Percentiles rank a stretch among this genome's conserved stretches.
Conservation (phyloP, 495 filamentous ascomycete species). For the Penicillium samsonianum region DNA sequence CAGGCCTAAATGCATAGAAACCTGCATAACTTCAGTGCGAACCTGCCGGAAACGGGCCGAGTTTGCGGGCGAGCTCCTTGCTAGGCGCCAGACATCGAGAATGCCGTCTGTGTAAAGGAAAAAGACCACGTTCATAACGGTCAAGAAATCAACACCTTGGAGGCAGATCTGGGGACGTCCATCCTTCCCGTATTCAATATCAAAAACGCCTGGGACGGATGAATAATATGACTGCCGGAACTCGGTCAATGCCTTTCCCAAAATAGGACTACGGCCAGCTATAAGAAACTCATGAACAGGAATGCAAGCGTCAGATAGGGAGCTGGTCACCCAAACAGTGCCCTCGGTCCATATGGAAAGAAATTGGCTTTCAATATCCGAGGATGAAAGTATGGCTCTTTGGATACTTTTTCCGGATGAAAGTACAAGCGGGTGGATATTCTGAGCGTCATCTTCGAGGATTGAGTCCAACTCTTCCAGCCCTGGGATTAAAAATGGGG, state of each 20-base stretch:
- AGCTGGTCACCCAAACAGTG: conserved; percentile 54
- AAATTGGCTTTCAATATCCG: conserved; percentile 60
- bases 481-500: conserved; percentile 52
- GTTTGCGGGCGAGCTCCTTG: conserved; percentile 59
- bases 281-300: conserved; percentile 85
- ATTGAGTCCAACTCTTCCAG: conserved; percentile 22
- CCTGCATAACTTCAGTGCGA: conserved; percentile 78
- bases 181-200: conserved; percentile 53
- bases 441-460: conserved; percentile 20
- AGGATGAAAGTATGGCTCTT: conserved; percentile 50
- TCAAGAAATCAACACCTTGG: conserved; percentile 67
- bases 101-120: conserved; percentile 81
- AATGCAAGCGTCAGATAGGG: conserved; percentile 63
- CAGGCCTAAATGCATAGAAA: conserved; percentile 68
- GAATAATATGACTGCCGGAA: conserved; percentile 47
- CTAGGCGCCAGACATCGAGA: conserved; percentile 81
- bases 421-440: conserved; percentile 12
- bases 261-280: conserved; percentile 65
- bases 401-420: conserved; percentile 36
- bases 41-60: conserved; percentile 73
- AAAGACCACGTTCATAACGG: conserved; percentile 73
- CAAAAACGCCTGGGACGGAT: conserved; percentile 59
- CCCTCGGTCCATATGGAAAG: conserved; percentile 32
- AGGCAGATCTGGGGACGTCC: conserved; percentile 59
- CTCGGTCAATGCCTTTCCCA: conserved; percentile 62